Base-by-base conservation (phyloP, 2,329 filamentous ascomycete species). In the Sarocladiaceae sp. region DNA sequence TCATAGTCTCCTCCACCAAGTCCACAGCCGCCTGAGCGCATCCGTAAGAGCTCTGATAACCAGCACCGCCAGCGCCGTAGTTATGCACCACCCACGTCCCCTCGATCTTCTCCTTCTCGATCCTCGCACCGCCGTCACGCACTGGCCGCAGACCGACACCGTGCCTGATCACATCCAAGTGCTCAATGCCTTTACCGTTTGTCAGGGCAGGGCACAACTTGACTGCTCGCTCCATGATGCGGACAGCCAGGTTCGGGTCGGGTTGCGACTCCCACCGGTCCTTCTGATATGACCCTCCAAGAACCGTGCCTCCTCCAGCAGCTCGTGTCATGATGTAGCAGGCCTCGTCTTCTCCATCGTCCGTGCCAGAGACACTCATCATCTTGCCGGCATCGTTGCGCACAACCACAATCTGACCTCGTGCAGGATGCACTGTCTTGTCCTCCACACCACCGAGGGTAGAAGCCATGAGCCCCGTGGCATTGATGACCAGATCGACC, bases 281-380 rank as follows among this genome's bases (percentile, higher is more conserved):
- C 56, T 80, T 79, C 60, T 87, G 80, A 54, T 90, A 82, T 45
- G 79, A 88, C 2, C 87, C 87, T 16, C 87, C 87, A 4, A 93
- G 69, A 29, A 93, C 71, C 0, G 84, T 89, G 7, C 87, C 87
- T 18, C 87, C 87, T 12, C 72, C 72, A 0, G 70, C 71, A 1
- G 87, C 83, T 23, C 87, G 74, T 50, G 77, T 79, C 87, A 93
- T 93, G 33, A 83, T 74, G 59, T 93, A 93, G 46, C 74, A 68
- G 4, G 80, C 68, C 62, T 91, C 85, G 24, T 83, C 82, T 0
- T 71, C 67, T 3, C 74, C 79, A 55, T 88, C 83, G 45, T 85
- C 83, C 0, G 78, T 83, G 20, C 83, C 83, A 11, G 80, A 85
- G n/a, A 73, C 68, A 3, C 73, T 73, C 45, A 73, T 63, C 82